Conservation (phyloP, 1,139 yeast genomes). For the Suhomyces coccinellae region DNA sequence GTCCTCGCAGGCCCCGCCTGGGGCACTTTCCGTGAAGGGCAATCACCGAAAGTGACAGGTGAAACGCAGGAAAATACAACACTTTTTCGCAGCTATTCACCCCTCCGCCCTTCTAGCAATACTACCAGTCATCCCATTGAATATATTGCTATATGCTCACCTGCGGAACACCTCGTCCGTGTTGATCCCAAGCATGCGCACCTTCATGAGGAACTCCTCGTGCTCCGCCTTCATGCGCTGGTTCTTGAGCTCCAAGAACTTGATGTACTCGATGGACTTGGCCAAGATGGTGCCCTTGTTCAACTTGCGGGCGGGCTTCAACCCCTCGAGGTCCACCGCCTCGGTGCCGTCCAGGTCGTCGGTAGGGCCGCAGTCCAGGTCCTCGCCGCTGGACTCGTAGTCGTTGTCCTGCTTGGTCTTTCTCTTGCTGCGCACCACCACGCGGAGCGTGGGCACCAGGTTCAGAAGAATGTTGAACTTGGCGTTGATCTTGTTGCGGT, state of each 20-base stretch:
- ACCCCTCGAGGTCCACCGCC: slow-evolving; percentile 38
- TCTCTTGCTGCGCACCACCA: slow-evolving; percentile 27
- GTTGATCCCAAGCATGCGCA: slow-evolving; percentile 28
- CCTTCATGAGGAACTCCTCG: slow-evolving; percentile 29
- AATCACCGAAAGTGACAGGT: too few relatives aligned
- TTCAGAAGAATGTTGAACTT: slow-evolving; percentile 43
- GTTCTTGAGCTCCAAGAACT: slow-evolving; percentile 43
- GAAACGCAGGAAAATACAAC: too few relatives aligned
- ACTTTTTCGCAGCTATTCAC: background rate
- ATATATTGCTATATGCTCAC: slow-evolving; percentile 2
- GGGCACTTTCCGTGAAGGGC: too few relatives aligned
- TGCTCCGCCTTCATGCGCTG: slow-evolving; percentile 36
- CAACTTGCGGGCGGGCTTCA: slow-evolving; percentile 47
- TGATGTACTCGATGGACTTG: slow-evolving; percentile 47
- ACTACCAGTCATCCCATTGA: background rate
- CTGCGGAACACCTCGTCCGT: slow-evolving; percentile 13
- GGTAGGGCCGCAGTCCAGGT: slow-evolving; percentile 11
- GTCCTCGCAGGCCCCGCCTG: too few relatives aligned
- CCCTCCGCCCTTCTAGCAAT: background rate
- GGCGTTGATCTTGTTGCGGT: slow-evolving; percentile 48
- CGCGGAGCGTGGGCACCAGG: slow-evolving; percentile 44
- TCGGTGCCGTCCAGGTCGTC: slow-evolving; percentile 18
- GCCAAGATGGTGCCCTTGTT: slow-evolving; percentile 48
- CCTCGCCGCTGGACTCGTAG: slow-evolving; percentile 17
- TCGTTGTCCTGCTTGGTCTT: slow-evolving; percentile 17